A percentile compares a stretch with the other conserved stretches of the same genome.
phyloP scores from a whole-genome alignment of 345 rosid genomes.

The Aquilaria yunnanensis region DNA sequence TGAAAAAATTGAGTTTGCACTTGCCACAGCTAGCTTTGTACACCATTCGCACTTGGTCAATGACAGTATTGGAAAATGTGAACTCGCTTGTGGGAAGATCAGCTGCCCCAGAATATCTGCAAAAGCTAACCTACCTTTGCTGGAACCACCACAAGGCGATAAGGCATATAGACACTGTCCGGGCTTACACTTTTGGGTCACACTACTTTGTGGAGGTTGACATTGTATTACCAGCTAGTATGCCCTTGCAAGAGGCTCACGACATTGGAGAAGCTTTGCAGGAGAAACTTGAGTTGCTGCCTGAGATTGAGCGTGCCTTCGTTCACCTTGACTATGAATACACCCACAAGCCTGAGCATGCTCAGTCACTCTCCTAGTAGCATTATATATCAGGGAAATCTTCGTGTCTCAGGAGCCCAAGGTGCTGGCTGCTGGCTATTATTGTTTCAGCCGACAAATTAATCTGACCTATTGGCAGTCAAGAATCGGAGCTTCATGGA shows the following conservation, averaged over 20 bases:
- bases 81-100: slow-evolving; percentile 85
- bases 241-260: slow-evolving; percentile 92
- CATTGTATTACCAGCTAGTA: slow-evolving; percentile 78
- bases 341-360: slow-evolving; percentile 94
- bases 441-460: slow-evolving; percentile 12
- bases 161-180: slow-evolving; percentile 87
- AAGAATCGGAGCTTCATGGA: too few relatives aligned
- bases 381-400: neutral
- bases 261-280: slow-evolving; percentile 89
- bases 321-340: slow-evolving; percentile 97
- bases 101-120: slow-evolving; percentile 83
- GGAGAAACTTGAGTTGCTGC: slow-evolving; percentile 85
- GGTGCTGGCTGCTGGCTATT: slow-evolving; percentile 6
- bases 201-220: slow-evolving; percentile 98
- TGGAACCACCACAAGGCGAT: slow-evolving; percentile 95
- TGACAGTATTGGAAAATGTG: slow-evolving; percentile 92
- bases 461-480: too few relatives aligned
- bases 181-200: slow-evolving; percentile 98
- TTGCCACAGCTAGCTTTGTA: slow-evolving; percentile 77
- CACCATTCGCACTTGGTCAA: slow-evolving; percentile 97
- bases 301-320: slow-evolving; percentile 90
- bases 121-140: slow-evolving; percentile 89
- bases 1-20: slow-evolving; percentile 1
- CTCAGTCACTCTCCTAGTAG: slow-evolving; percentile 39
- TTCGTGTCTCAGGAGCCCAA: neutral